Evolutionary conservation across 2,329 filamentous ascomycete species (phyloP), one percentile per base, ranked within the genome.

Genomic region (Tolypocladium amazonense): DNA sequence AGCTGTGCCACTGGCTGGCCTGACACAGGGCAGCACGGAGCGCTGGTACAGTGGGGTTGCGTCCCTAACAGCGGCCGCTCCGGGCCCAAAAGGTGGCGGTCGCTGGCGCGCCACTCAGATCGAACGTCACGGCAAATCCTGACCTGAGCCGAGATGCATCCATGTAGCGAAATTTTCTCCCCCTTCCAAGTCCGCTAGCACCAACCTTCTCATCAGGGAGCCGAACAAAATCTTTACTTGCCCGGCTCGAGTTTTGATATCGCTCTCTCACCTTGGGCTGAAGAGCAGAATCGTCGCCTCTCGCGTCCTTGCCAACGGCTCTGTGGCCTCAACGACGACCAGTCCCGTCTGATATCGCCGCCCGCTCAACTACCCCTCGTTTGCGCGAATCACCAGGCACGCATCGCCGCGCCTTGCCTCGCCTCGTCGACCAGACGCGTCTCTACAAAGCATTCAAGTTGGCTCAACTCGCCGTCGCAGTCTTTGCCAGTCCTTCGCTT

Each of bases 401-500:
- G 20, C 56, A 35, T 35, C 33, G 12, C 27, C 2, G 9, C 38
- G 20, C 39, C 18, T 12, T 41, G 18, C 25, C 27, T 45, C 37
- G 25, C 41, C 6, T 53, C 50, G 47, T 18, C 39, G 15, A 33
- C 27, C 11, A 39, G 20, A 25, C 50, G 27, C 14, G 68, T 65
- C 66, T 65, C 61, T 67, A 61, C 60, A 68, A 82, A 77, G 85
- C 84, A 85, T 88, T 85, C 91, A 95, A 95, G 86, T 95, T 95
- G 91, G 91, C 90, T 90, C 89, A 88, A 83, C 80, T 86, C 85
- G 84, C 82, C 81, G 82, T 77, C 76, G 82, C 77, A 78, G 83
- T 62, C 79, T 84, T 89, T 76, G 88, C 86, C 76, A 88, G 88
- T 79, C 81, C 88, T 71, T 92, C 91, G 85, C 90, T 96, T 80